Base-by-base conservation (phyloP, 768 basidiomycete species). In the Hydnomerulius pinastri region DNA sequence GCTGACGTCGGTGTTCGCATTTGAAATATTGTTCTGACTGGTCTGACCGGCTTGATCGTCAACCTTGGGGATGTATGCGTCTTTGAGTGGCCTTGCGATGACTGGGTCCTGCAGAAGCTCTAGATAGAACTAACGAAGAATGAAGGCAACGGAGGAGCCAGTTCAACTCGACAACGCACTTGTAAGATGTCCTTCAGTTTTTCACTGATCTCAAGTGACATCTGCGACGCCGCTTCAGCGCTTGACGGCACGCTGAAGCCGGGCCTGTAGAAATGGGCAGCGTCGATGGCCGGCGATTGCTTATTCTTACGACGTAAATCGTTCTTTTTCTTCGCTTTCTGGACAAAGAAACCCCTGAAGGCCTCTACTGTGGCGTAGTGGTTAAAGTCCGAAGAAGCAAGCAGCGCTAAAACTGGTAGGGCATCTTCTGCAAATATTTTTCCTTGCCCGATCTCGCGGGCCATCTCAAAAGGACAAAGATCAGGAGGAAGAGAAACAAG, bases 251-350 rank as follows among this genome's bases (percentile, higher is more conserved):
- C 57, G 10, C 35, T 39, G 2, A 51, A 23, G 1, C 63, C 63
- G 17, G 76, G 57, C 24, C 50, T 64, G 6, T 55, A 57, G 39
- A 77, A 73, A 0, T 60, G 63, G 6, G 57, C 48, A 9, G 33
- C 23, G 32, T 78, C 62, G 10, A 72, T 36, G 7, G 50, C n/a
- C 4, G 51, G 35, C 32, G 39, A 43, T 41, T n/a, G n/a, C n/a
- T 58, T 44, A 35, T 30, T 46, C 50, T 51, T 60, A 36, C 51
- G 53, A 57, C 46, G 66, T 33, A 47, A 35, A 43, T 62, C 62
- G 41, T 65, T 69, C 49, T 70, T 73, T 43, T 62, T 66, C 28
- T 54, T 56, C 40, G n/a, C n/a, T n/a, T 54, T 62, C 15, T 35
- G 50, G 21, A 46, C 36, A 27, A 32, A 21, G 21, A 54, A 55